Conservation (phyloP, 768 basidiomycete genomes). For the Lactarius indigo region DNA sequence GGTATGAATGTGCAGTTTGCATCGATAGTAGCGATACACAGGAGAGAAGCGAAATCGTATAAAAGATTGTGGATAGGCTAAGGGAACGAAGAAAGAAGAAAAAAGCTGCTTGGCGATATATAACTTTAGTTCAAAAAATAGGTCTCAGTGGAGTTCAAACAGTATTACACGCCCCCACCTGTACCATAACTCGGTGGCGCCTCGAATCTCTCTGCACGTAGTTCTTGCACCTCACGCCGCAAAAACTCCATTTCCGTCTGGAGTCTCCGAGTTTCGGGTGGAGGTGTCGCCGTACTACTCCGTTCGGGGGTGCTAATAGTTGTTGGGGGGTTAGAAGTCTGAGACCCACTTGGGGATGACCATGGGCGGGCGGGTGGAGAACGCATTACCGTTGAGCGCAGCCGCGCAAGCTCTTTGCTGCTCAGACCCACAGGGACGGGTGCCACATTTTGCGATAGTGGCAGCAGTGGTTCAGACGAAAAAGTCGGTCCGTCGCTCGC, state of each 20-base stretch:
- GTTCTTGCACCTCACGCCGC: constrained; percentile 28
- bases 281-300: background rate
- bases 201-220: constrained; percentile 28
- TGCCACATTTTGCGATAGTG: background rate
- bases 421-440: constrained; percentile 2
- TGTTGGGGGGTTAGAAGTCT: background rate
- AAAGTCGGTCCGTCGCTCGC: too few species aligned
- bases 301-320: background rate
- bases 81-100: too few species aligned
- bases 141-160: background rate
- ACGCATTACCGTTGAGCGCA: background rate
- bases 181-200: constrained; percentile 29
- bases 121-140: too few species aligned
- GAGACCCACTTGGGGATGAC: background rate
- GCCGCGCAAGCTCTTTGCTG: constrained; percentile 14
- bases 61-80: too few species aligned
- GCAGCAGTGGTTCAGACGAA: background rate
- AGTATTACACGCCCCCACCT: background rate
- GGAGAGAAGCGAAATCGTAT: too few species aligned
- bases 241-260: constrained; percentile 31
- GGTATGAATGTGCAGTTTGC: too few species aligned
- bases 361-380: background rate
- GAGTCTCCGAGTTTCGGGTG: background rate
- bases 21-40: too few species aligned
- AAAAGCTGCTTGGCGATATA: background rate